Evolutionary conservation across 768 basidiomycete species (phyloP).

Genomic region (Tulasnella sp.): DNA sequence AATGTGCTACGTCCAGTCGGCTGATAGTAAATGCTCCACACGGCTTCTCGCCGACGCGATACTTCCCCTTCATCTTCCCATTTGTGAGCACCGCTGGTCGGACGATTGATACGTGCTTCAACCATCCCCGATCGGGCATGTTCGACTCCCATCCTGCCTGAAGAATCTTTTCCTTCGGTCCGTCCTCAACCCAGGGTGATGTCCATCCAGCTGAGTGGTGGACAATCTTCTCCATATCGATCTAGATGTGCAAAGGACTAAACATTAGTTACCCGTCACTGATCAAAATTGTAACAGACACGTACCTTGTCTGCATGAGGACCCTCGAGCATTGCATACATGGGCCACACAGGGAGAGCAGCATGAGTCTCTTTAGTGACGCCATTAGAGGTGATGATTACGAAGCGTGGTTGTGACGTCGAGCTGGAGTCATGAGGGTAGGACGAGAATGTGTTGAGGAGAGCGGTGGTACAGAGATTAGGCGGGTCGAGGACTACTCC

Average conservation of each 20-base stretch:
- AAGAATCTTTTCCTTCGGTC: constrained; percentile 6
- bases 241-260: too few species aligned
- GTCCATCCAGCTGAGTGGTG: constrained; percentile 3
- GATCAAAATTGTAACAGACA: constrained; percentile 3
- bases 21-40: background rate
- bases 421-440: background rate
- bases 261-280: too few species aligned
- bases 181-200: background rate
- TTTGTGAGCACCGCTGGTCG: constrained; percentile 6
- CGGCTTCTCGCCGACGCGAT: background rate
- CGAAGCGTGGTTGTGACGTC: constrained; percentile 34
- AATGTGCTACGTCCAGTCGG: constrained; percentile 8
- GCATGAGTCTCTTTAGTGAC: constrained; percentile 37
- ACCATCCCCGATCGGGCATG: background rate
- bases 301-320: constrained; percentile 54
- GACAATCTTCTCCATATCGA: constrained; percentile 39
- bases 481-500: constrained; percentile 41
- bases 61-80: background rate
- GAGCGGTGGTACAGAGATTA: constrained; percentile 48
- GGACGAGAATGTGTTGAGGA: constrained; percentile 42
- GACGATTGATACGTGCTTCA: background rate
- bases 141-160: background rate
- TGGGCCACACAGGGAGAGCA: constrained; percentile 39
- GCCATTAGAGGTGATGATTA: constrained; percentile 45
- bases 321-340: constrained; percentile 38